Evolutionary conservation across 1,284 basidiomycete genomes (phyloP).

Genomic region (Schizophyllum amplum): DNA sequence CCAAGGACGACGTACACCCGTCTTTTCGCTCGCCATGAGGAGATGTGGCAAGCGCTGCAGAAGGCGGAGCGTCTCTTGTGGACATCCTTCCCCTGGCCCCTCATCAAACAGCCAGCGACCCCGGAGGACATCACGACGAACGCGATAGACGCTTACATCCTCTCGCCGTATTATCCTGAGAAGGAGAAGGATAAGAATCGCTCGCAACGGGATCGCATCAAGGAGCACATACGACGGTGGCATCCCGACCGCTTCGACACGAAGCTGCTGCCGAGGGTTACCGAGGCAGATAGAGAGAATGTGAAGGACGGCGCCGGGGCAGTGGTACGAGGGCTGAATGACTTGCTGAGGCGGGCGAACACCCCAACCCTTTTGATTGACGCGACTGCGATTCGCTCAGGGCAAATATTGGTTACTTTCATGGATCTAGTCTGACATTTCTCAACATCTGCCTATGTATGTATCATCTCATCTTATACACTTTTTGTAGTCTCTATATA

Average conservation of each 20-base stretch:
- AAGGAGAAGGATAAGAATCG: constrained; percentile 30
- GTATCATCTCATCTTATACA: too few species aligned
- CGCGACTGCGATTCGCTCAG: not conserved
- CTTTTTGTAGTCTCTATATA: not conserved
- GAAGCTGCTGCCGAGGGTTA: constrained; percentile 42
- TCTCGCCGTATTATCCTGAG: constrained; percentile 27
- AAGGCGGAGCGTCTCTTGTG: constrained; percentile 22
- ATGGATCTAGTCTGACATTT: not conserved
- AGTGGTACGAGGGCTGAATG: constrained; percentile 14
- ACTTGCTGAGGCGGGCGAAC: not conserved
- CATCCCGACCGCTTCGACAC: constrained; percentile 46
- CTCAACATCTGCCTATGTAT: too few species aligned
- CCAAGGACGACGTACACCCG: constrained; percentile 44
- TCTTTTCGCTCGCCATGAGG: constrained; percentile 48
- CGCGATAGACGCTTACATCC: constrained; percentile 50
- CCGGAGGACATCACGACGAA: constrained; percentile 52
- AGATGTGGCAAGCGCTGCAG: constrained; percentile 36
- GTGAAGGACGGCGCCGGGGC: constrained; percentile 40
- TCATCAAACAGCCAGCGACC: constrained; percentile 42
- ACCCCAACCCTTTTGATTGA: not conserved
- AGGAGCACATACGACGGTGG: constrained; percentile 50
- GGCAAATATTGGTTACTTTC: not conserved
- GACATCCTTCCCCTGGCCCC: constrained; percentile 66
- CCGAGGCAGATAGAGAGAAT: constrained; percentile 37
- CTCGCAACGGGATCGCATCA: constrained; percentile 48